phyloP scores from a whole-genome alignment of 2,329 filamentous ascomycete genomes.

The Colletotrichum coccodes region DNA sequence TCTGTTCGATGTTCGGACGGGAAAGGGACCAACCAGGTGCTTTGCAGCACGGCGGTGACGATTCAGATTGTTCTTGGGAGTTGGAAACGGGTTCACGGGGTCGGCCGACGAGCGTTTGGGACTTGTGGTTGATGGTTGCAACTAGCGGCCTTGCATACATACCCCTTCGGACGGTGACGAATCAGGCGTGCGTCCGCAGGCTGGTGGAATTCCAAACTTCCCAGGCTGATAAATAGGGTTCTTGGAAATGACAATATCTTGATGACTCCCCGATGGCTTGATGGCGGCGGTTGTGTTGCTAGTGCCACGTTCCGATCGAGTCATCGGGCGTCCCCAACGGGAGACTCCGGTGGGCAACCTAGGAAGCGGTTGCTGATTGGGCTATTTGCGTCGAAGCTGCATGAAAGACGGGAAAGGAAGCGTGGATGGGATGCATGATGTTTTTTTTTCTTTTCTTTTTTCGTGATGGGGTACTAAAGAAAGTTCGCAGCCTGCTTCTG shows the following conservation, averaged over 20 bases:
- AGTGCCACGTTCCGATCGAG: background rate
- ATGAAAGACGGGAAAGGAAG: background rate
- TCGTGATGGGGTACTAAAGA: no score
- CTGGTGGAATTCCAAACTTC: background rate
- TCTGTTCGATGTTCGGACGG: background rate
- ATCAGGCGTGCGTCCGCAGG: background rate
- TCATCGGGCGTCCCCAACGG: background rate
- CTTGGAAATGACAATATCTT: background rate
- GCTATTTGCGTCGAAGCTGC: no score
- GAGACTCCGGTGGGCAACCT: background rate
- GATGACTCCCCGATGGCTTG: background rate
- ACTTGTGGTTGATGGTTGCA: background rate
- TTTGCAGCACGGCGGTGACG: background rate
- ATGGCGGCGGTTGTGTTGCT: background rate
- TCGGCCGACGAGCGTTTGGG: background rate
- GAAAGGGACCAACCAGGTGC: background rate
- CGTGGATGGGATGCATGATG: background rate
- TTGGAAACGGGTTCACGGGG: background rate
- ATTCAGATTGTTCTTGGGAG: background rate
- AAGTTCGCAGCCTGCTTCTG: background rate
- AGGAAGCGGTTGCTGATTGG: no score
- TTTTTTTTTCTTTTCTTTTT: no score
- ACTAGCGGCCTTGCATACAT: background rate
- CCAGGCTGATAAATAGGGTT: no score
- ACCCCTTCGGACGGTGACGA: background rate